phyloP scores from a whole-genome alignment of 805 yeast genomes.

The Barnettozyma pratensis region DNA sequence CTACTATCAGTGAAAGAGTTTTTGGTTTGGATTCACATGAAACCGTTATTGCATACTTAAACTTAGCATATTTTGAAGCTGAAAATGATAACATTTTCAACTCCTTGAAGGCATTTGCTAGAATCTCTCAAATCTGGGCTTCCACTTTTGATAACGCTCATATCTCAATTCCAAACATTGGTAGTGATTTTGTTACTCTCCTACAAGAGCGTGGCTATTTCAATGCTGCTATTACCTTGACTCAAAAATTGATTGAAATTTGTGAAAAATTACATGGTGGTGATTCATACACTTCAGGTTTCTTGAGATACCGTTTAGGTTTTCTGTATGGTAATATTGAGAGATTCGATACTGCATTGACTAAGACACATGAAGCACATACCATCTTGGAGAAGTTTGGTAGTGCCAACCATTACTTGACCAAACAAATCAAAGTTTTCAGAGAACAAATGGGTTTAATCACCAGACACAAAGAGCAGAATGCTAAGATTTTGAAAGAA shows the following conservation, averaged over 20 bases:
- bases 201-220: constrained; percentile 48
- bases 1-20: constrained; percentile 71
- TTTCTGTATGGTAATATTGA: constrained; percentile 49
- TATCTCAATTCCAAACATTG: constrained; percentile 63
- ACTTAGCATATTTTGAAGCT: constrained; percentile 69
- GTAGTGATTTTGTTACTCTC: constrained; percentile 55
- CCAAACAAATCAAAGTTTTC: constrained; percentile 67
- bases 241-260: constrained; percentile 46
- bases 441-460: constrained; percentile 49
- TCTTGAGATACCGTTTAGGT: constrained; percentile 63
- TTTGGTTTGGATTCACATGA: constrained; percentile 79
- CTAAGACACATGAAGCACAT: constrained; percentile 50
- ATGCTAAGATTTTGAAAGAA: constrained; percentile 36
- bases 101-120: constrained; percentile 55
- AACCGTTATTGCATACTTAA: constrained; percentile 63
- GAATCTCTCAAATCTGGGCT: constrained; percentile 57
- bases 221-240: constrained; percentile 46
- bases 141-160: constrained; percentile 49
- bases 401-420: constrained; percentile 63
- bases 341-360: constrained; percentile 52
- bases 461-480: constrained; percentile 40
- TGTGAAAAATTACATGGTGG: constrained; percentile 51
- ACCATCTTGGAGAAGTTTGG: constrained; percentile 48
- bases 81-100: constrained; percentile 52
- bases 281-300: constrained; percentile 56